These are phyloP conservation scores for Penicillium cinerascens DNA, from an alignment of 495 filamentous ascomycete species.

Conservation along the genomic window DNA sequence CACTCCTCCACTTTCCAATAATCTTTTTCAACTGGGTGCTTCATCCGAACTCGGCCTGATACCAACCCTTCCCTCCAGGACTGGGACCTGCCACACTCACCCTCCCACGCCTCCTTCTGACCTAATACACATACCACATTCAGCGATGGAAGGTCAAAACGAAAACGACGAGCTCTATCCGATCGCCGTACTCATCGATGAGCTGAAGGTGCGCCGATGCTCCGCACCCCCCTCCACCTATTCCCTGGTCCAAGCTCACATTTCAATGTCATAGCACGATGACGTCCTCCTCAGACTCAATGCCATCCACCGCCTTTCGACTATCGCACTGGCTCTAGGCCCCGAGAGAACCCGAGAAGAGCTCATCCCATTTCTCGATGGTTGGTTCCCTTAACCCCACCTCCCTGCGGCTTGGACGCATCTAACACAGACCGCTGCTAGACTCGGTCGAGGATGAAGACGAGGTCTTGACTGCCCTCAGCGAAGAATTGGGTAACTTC, in stretches of 20 bases:
- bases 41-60: conserved; percentile 18
- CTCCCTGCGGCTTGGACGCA: conserved; percentile 3
- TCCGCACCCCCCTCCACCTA: conserved; percentile 6
- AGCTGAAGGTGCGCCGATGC: conserved; percentile 75
- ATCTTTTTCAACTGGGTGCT: conserved; percentile 23
- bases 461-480: conserved; percentile 93
- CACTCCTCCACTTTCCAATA: conserved; percentile 5
- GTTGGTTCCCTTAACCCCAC: conserved; percentile 48
- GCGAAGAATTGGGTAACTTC: conserved; percentile 92
- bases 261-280: conserved; percentile 66
- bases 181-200: conserved; percentile 98
- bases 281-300: conserved; percentile 96
- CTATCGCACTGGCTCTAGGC: conserved; percentile 93
- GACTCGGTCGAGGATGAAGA: conserved; percentile 99
- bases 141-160: conserved; percentile 63
- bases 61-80: conserved; percentile 25
- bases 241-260: conserved; percentile 23
- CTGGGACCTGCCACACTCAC: conserved; percentile 32
- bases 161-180: conserved; percentile 97
- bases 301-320: conserved; percentile 95
- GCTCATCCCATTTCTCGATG: conserved; percentile 97
- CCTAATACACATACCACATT: conserved; percentile 28
- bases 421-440: conserved; percentile 42
- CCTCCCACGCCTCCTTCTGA: conserved; percentile 21
- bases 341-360: conserved; percentile 95